Evolutionary conservation across 176 grass and related monocot species (phyloP).

Genomic region (Raddia distichophylla): DNA sequence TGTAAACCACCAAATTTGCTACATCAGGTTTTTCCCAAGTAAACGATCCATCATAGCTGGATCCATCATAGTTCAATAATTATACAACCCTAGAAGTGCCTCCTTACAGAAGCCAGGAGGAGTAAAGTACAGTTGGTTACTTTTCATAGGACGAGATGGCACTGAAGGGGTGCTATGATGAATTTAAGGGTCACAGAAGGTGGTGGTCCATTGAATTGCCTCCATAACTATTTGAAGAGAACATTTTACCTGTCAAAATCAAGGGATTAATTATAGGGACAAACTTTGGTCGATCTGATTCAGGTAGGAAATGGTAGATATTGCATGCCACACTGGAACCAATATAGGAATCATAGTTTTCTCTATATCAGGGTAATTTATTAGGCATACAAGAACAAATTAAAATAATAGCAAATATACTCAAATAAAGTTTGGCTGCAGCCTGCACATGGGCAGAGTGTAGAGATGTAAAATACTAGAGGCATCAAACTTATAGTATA

Average conservation of each 20-base stretch:
- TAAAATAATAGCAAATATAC: constrained; percentile 12
- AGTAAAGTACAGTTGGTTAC: neutral
- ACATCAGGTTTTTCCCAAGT: neutral
- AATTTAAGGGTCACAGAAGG: constrained; percentile 25
- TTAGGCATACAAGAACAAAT: neutral
- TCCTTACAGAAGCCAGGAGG: constrained; percentile 14
- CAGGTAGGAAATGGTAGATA: neutral
- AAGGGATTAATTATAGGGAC: constrained; percentile 9
- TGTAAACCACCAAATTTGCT: neutral
- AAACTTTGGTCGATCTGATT: constrained; percentile 7
- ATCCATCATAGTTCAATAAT: constrained; percentile 6
- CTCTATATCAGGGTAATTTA: neutral
- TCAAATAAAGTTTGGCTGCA: neutral
- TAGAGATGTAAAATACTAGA: neutral
- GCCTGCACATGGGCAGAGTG: neutral
- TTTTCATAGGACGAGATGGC: neutral
- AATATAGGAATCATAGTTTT: neutral
- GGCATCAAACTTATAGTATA: neutral
- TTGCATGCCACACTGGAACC: neutral
- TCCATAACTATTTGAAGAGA: constrained; percentile 14
- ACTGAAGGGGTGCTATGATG: neutral
- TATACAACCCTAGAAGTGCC: neutral
- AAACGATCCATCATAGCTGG: neutral
- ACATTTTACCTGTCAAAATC: neutral
- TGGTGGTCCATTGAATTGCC: constrained; percentile 10